Percentiles rank a stretch among this genome's conserved stretches.
Evolutionary conservation across 768 basidiomycete species (phyloP).

Genomic region (Pisolithus sp.): DNA sequence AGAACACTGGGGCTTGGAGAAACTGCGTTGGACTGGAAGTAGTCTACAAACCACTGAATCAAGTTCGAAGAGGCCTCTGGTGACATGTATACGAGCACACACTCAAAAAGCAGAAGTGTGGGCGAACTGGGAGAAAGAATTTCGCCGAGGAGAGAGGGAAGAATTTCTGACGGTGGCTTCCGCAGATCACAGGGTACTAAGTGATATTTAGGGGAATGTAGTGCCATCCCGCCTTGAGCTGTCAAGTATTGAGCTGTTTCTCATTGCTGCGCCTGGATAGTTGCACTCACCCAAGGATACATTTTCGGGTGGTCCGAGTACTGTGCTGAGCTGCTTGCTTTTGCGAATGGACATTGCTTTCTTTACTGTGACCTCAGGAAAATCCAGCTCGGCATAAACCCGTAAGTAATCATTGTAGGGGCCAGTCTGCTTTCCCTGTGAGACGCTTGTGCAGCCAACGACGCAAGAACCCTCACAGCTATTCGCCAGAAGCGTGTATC

Average conservation of each 20-base stretch:
- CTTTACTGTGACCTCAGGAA: conserved; percentile 74
- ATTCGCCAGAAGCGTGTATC: conserved; percentile 95
- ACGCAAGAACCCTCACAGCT: conserved; percentile 45
- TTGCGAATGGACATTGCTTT: conserved; percentile 80
- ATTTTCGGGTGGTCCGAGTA: conserved; percentile 16
- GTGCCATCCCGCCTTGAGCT: conserved; percentile 58
- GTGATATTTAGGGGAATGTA: conserved; percentile 55
- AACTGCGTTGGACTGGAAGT: conserved; percentile 31
- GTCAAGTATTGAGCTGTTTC: conserved; percentile 30
- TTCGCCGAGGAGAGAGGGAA: conserved; percentile 31
- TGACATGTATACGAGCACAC: conserved; percentile 84
- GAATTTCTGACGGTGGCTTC: conserved; percentile 39
- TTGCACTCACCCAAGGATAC: conserved; percentile 11
- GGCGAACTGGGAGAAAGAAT: conserved; percentile 60
- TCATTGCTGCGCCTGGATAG: conserved; percentile 26
- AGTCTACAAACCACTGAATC: conserved; percentile 67
- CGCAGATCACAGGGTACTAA: conserved; percentile 79
- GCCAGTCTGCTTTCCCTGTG: conserved; percentile 43
- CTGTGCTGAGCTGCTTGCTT: conserved; percentile 37
- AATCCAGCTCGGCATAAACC: conserved; percentile 85
- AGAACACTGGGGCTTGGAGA: conserved; percentile 11
- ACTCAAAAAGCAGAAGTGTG: conserved; percentile 87
- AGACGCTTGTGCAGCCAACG: conserved; percentile 4
- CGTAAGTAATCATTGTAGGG: conserved; percentile 41
- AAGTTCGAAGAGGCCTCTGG: conserved; percentile 52